phyloP scores from a whole-genome alignment of 805 yeast species.

The Starmerella lactis-condensi region DNA sequence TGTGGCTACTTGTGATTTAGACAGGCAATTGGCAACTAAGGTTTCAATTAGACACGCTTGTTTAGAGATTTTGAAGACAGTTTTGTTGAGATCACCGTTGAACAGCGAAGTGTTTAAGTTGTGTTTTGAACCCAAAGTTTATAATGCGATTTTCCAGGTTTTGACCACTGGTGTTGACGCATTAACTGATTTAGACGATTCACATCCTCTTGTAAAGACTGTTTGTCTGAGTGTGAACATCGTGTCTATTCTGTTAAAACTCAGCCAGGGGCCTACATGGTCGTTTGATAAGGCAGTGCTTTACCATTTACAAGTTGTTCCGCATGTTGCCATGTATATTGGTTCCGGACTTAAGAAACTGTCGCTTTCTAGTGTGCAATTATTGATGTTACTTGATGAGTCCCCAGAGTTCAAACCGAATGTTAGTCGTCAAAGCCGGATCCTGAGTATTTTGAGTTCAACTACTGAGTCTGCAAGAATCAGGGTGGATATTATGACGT shows the following conservation, averaged over 20 bases:
- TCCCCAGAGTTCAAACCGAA: conserved; percentile 30
- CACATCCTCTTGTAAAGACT: conserved; percentile 23
- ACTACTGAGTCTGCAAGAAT: conserved; percentile 64
- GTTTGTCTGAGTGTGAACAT: conserved; percentile 30
- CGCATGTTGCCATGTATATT: conserved; percentile 56
- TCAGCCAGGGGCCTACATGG: conserved; percentile 18
- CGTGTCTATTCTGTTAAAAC: conserved; percentile 21
- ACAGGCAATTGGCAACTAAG: neutral
- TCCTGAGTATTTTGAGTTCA: conserved; percentile 53
- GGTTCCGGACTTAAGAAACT: conserved; percentile 35
- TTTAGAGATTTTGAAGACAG: conserved; percentile 33
- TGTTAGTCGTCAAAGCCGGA: conserved; percentile 33
- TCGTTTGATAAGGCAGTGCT: conserved; percentile 38
- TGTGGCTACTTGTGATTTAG: conserved; percentile 22
- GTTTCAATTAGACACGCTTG: conserved; percentile 33
- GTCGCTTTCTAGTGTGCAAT: conserved; percentile 34
- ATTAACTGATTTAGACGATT: conserved; percentile 25
- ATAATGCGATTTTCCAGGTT: conserved; percentile 37
- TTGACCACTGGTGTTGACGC: conserved; percentile 43
- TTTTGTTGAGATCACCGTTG: conserved; percentile 19
- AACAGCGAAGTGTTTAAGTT: conserved; percentile 28
- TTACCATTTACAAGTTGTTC: conserved; percentile 51
- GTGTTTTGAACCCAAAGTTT: conserved; percentile 41
- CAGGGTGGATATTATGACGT: conserved; percentile 52
- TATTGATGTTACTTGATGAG: conserved; percentile 34